Conservation (phyloP, 805 yeast genomes). For the Kurtzmaniella cleridarum region DNA sequence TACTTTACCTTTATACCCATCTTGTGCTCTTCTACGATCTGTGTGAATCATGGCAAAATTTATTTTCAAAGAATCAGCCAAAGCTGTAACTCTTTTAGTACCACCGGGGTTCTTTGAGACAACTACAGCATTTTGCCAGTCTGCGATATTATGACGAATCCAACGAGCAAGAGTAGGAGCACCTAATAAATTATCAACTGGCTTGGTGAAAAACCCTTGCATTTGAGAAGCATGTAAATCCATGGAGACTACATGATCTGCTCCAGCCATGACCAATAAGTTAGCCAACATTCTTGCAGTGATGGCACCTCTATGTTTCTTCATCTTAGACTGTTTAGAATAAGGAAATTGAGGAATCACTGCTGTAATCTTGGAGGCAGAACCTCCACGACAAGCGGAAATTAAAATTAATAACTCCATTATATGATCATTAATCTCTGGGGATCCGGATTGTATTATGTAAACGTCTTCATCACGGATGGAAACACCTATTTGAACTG, state of each 20-base stretch:
- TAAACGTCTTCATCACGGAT: slow-evolving; percentile 97
- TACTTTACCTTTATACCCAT: slow-evolving; percentile 36
- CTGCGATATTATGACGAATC: slow-evolving; percentile 86
- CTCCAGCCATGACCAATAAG: slow-evolving; percentile 94
- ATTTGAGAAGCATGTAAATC: slow-evolving; percentile 95
- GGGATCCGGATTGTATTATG: slow-evolving; percentile 83
- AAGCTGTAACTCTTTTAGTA: slow-evolving; percentile 93
- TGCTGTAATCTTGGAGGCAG: slow-evolving; percentile 95
- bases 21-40: slow-evolving; percentile 88
- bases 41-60: slow-evolving; percentile 99
- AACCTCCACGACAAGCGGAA: slow-evolving; percentile 95
- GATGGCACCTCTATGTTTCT: slow-evolving; percentile 97
- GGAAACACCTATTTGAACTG: slow-evolving; percentile 90
- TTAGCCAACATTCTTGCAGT: slow-evolving; percentile 98
- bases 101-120: slow-evolving; percentile 99
- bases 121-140: slow-evolving; percentile 84
- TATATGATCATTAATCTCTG: slow-evolving; percentile 84
- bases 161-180: slow-evolving; percentile 95
- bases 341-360: slow-evolving; percentile 98
- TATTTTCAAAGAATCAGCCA: slow-evolving; percentile 94
- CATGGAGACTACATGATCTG: slow-evolving; percentile 97
- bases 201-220: slow-evolving; percentile 98
- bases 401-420: slow-evolving; percentile 94
- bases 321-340: slow-evolving; percentile 96
- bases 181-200: slow-evolving; percentile 94